Base-by-base conservation (phyloP, 208 protist genomes). In the Vickermania ingenoplastis region DNA sequence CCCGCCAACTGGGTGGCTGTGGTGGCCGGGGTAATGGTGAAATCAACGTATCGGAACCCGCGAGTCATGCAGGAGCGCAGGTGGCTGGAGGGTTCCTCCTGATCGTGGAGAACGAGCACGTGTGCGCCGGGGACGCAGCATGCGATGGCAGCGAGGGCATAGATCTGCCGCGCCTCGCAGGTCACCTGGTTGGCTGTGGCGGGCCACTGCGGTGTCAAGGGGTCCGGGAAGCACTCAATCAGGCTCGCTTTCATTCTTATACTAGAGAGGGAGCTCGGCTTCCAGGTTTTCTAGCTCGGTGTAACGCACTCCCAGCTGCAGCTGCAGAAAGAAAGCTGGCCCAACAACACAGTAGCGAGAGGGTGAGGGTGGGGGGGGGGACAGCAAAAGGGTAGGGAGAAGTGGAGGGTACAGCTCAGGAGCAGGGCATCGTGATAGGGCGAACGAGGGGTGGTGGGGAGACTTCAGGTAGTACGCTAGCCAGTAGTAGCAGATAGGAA, bases 121-220 rank as follows among this genome's bases (percentile, higher is more conserved):
- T 94, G 88, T 0, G 84, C 71, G 23, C 73, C 69, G 25, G 84
- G 83, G 7, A 92, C 61, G 52, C 84, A 94, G 74, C 88, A 92
- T 72, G 83, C 91, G 23, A 92, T 60, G 28, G 73, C 81, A 22
- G 92, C 88, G 0, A 94, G 81, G 11, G 75, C 75, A 66, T 94
- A 94, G 21, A 94, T 69, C 70, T 94, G 83, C 23, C 75, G 77
- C 58, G 81, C 91, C 61, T 94, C 84, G 57, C 80, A 89, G 1
- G 77, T 73, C n/a, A 86, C 75, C 1, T 81, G 80, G 54, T 91
- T 82, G 50, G 70, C 58, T 11, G 84, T 92, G 25, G 72, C 68
- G 0, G 84, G 84, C 88, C 88, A 94, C 26, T 89, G 82, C 22
- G 71, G 53, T 0, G 84, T 77, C 51, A 94, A 74, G 0, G 80